These are phyloP conservation scores for Acacia melanoxylon DNA, from an alignment of 306 rosid genomes.

Conservation along the genomic window DNA sequence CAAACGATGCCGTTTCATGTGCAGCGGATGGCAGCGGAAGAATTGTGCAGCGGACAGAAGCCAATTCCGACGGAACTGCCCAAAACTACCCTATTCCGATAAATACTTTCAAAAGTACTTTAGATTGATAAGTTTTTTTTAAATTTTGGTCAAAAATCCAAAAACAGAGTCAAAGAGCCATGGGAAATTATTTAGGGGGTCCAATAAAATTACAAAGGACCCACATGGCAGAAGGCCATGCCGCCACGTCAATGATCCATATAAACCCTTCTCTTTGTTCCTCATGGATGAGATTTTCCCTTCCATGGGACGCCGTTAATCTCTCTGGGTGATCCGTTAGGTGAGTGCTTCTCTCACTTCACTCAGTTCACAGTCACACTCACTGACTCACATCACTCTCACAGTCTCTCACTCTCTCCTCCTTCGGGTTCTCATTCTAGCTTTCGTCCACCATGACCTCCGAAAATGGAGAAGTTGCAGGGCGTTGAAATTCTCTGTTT, in stretches of 20 bases:
- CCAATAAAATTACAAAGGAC: neutral
- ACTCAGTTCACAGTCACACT: neutral
- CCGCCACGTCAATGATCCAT: constrained; percentile 32
- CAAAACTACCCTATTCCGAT: no score
- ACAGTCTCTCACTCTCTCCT: neutral
- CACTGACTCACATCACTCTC: neutral
- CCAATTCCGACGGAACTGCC: no score
- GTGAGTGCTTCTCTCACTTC: neutral
- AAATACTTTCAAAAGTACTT: no score
- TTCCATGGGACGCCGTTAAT: neutral
- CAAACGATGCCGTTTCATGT: no score
- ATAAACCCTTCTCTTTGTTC: neutral
- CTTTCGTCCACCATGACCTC: neutral
- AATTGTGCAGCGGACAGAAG: no score
- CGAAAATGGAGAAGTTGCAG: constrained; percentile 11
- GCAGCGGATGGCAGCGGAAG: no score
- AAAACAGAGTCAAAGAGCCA: neutral
- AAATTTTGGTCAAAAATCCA: no score
- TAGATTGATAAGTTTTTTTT: no score
- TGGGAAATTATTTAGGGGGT: neutral
- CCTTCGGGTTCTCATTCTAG: neutral
- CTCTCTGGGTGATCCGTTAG: neutral
- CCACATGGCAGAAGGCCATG: constrained; percentile 1
- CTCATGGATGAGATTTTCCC: neutral
- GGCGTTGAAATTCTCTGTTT: neutral